Percentiles rank a stretch among this genome's conserved stretches.
These are phyloP conservation scores for Aschersonia sp. DNA, from an alignment of 2,329 filamentous ascomycete genomes.

Conservation along the genomic window DNA sequence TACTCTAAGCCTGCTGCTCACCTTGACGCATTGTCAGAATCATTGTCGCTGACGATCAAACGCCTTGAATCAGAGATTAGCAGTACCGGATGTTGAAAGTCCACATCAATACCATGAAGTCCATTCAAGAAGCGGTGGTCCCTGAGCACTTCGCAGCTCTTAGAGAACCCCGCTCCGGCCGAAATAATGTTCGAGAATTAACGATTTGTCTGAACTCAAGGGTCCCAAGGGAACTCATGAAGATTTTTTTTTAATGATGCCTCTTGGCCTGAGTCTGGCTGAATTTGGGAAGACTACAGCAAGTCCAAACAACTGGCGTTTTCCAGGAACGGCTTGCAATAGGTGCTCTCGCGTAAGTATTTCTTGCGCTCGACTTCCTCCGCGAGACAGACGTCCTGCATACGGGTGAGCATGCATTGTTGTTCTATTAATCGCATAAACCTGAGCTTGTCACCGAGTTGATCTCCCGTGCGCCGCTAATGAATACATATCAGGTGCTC, in stretches of 20 bases:
- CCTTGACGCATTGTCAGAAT: not conserved
- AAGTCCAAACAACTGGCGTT: constrained; percentile 10
- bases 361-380: constrained; percentile 11
- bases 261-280: constrained; percentile 24
- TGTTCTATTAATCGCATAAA: not conserved
- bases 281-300: constrained; percentile 19
- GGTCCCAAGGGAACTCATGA: constrained; percentile 18
- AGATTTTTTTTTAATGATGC: constrained; percentile 16
- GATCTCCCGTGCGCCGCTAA: not conserved
- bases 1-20: not conserved
- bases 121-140: constrained; percentile 15
- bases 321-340: constrained; percentile 14
- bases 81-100: constrained; percentile 19
- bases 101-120: constrained; percentile 13
- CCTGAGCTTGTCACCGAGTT: not conserved
- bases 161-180: constrained; percentile 13
- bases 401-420: constrained; percentile 9
- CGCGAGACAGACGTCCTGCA: constrained; percentile 13
- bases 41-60: too few relatives aligned
- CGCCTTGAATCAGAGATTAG: constrained; percentile 5
- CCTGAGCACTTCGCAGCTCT: constrained; percentile 13
- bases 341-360: constrained; percentile 9
- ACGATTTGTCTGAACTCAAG: constrained; percentile 19
- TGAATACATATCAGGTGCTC: constrained; percentile 14
- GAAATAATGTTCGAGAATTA: constrained; percentile 13